phyloP scores from a whole-genome alignment of 1,139 yeast species.

The Nakaseomyces nivariensis region DNA sequence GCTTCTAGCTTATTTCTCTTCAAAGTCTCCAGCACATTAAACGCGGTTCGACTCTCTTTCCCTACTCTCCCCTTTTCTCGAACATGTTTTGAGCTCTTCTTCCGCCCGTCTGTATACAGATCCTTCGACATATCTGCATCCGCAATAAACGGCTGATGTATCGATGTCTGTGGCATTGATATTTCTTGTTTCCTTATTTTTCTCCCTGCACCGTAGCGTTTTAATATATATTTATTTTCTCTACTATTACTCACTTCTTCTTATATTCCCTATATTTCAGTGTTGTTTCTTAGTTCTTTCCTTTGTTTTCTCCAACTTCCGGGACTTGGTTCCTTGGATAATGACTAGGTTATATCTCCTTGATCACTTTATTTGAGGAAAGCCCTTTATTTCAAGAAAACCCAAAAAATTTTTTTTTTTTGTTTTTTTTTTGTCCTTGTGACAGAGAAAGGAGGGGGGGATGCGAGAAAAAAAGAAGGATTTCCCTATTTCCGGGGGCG shows the following conservation, averaged over 20 bases:
- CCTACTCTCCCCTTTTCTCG: neutral
- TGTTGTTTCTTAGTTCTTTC: too few species aligned
- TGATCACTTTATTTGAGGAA: too few species aligned
- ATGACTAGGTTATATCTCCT: too few species aligned
- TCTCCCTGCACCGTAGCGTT: neutral
- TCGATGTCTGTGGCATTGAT: constrained; percentile 2
- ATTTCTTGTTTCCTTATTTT: neutral
- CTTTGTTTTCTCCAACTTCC: too few species aligned
- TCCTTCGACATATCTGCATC: neutral
- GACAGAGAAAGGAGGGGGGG: neutral
- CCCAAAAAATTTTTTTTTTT: neutral
- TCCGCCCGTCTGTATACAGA: constrained; percentile 1
- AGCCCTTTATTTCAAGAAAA: too few species aligned
- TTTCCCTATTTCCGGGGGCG: too few species aligned
- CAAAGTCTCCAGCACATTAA: neutral
- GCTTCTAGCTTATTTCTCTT: neutral
- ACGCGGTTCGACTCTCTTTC: neutral
- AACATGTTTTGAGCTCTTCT: neutral
- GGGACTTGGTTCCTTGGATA: too few species aligned
- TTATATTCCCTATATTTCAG: too few species aligned
- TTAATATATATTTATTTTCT: neutral
- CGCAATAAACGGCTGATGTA: constrained; percentile 1
- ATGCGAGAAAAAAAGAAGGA: neutral
- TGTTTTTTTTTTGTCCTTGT: neutral
- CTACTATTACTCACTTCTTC: too few species aligned